phyloP scores from a whole-genome alignment of 2,329 filamentous ascomycete species.

The Periconia sp. region DNA sequence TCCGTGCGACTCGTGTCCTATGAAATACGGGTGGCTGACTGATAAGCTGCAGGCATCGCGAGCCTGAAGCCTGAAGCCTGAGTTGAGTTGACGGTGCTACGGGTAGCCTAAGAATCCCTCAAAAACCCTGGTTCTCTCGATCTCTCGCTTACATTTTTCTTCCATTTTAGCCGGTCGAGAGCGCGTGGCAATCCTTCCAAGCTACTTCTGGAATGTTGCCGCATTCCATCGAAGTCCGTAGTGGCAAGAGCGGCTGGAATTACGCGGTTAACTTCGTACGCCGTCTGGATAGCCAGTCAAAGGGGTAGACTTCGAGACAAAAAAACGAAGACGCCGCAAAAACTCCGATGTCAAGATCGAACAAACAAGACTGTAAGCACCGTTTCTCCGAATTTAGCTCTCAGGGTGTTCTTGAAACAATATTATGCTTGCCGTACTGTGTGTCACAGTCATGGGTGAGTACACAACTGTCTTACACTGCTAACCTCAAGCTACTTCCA shows the following conservation, averaged over 20 bases:
- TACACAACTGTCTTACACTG: no score
- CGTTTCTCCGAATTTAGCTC: no score
- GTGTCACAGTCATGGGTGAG: no score
- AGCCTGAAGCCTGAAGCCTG: neutral
- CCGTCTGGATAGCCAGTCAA: neutral
- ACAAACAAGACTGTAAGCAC: no score
- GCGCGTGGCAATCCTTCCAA: neutral
- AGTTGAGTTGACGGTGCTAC: neutral
- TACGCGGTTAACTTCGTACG: neutral
- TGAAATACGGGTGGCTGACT: neutral
- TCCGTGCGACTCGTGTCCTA: neutral
- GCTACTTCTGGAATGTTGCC: neutral
- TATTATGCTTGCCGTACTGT: no score
- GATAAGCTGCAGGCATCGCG: neutral
- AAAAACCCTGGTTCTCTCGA: neutral
- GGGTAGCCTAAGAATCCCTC: neutral
- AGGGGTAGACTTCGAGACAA: no score
- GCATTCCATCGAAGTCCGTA: neutral
- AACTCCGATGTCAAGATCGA: no score
- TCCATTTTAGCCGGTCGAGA: neutral
- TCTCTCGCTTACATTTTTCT: neutral
- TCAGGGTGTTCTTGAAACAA: no score
- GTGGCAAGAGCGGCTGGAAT: neutral
- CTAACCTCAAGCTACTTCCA: no score
- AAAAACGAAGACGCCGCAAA: no score